Evolutionary conservation across 805 yeast genomes (phyloP).

Genomic region (Saccharomycopsis fodiens): DNA sequence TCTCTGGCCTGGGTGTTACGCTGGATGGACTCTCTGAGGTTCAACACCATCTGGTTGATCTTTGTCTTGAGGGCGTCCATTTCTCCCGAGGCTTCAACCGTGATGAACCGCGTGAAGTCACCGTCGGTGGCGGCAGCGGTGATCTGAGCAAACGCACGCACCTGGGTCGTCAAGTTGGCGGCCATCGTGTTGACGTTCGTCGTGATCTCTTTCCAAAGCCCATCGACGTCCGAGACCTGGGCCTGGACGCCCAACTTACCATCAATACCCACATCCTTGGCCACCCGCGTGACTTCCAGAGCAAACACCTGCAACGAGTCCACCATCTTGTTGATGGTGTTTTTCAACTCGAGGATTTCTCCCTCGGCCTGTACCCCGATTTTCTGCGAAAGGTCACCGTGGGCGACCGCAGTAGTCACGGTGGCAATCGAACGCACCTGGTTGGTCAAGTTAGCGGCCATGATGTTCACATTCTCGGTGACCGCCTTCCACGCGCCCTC

Average conservation of each 20-base stretch:
- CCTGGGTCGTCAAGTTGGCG: slow-evolving; percentile 85
- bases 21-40: slow-evolving; percentile 81
- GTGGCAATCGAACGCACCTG: slow-evolving; percentile 87
- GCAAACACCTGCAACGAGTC: slow-evolving; percentile 84
- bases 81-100: slow-evolving; percentile 89
- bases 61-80: slow-evolving; percentile 56
- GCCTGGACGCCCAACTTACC: slow-evolving; percentile 92
- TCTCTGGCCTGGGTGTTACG: slow-evolving; percentile 90
- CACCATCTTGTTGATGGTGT: slow-evolving; percentile 89
- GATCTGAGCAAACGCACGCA: slow-evolving; percentile 87
- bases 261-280: slow-evolving; percentile 88
- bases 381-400: slow-evolving; percentile 79
- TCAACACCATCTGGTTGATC: slow-evolving; percentile 75
- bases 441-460: slow-evolving; percentile 81
- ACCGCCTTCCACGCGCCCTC: slow-evolving; percentile 85
- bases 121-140: slow-evolving; percentile 94
- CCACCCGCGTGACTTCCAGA: slow-evolving; percentile 81
- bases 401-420: slow-evolving; percentile 87
- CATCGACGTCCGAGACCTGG: slow-evolving; percentile 84
- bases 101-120: slow-evolving; percentile 81
- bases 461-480: slow-evolving; percentile 77
- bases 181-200: slow-evolving; percentile 93
- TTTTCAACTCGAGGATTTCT: slow-evolving; percentile 76
- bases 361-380: slow-evolving; percentile 89
- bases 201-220: slow-evolving; percentile 86